A percentile compares a stretch with the other conserved stretches of the same genome.
These are phyloP conservation scores for Ogataea minuta DNA, from an alignment of 805 yeast species.

Conservation along the genomic window DNA sequence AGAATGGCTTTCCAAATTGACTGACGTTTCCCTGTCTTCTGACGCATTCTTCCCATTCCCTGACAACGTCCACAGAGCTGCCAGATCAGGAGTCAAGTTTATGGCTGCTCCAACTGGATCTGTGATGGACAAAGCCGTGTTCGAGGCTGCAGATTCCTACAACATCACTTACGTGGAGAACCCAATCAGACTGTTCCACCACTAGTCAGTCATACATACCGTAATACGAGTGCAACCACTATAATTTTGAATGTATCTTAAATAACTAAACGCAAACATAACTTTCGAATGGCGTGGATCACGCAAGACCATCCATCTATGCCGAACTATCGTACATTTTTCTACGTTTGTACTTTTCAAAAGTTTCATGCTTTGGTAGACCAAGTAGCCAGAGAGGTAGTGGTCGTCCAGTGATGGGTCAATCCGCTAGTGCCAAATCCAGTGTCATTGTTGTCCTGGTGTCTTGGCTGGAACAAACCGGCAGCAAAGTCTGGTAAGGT, in stretches of 20 bases:
- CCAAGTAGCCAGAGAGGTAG: slow-evolving; percentile 43
- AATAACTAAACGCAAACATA: slow-evolving; percentile 12
- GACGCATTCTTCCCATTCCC: slow-evolving; percentile 99
- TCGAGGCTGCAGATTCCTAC: slow-evolving; percentile 91
- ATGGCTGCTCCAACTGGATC: slow-evolving; percentile 98
- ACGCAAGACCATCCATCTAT: background rate
- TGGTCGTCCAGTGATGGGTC: slow-evolving; percentile 47
- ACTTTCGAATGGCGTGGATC: slow-evolving; percentile 2
- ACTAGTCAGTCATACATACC: slow-evolving; percentile 40
- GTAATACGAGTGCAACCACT: background rate
- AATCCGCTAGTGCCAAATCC: slow-evolving; percentile 43
- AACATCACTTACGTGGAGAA: slow-evolving; percentile 93
- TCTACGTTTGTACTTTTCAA: slow-evolving; percentile 3
- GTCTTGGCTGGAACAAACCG: slow-evolving; percentile 91
- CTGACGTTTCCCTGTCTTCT: slow-evolving; percentile 86
- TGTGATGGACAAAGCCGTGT: slow-evolving; percentile 95
- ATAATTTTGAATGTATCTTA: slow-evolving; percentile 8
- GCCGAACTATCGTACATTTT: slow-evolving; percentile 9
- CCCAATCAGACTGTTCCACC: slow-evolving; percentile 98
- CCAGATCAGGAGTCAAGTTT: slow-evolving; percentile 91
- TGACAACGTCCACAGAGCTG: slow-evolving; percentile 97
- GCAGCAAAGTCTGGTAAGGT: slow-evolving; percentile 36
- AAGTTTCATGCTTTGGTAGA: slow-evolving; percentile 44
- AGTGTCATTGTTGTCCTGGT: slow-evolving; percentile 79
- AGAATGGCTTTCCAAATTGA: slow-evolving; percentile 81